Evolutionary conservation across 139 green algal genomes (phyloP), one percentile per base, ranked within the genome.

Genomic region (Chlorokybus atmophyticus): DNA sequence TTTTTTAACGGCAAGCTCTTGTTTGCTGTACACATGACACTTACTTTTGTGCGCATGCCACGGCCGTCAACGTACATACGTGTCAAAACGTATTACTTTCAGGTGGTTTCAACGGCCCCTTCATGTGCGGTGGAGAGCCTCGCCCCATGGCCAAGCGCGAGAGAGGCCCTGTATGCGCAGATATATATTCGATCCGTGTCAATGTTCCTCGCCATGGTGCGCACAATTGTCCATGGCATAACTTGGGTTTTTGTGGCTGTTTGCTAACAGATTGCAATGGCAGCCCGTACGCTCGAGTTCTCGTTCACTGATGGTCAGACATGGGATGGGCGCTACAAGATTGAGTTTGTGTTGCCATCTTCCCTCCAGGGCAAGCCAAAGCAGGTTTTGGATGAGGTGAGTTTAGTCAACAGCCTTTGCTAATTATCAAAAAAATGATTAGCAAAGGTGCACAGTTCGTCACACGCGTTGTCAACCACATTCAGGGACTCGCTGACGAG

Each of bases 321-420:
- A 23, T 74, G 66, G 66, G 66, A 76, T 24, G 66, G 59, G 0
- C 42, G 66, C 3, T 74, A 71, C 10, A 30, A 29, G 0, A 14
- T 71, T 5, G 48, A 60, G 30, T 54, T 74, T 50, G 50, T 61
- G 31, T 50, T 73, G 0, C 64, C 66, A 0, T 10, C 38, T 0
- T 29, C 62, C 31, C 67, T 27, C 21, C 30, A 29, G 8, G 60
- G 60, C 19, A 23, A 76, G 50, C 62, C 63, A 30, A 35, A 27
- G 24, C 48, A 35, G 21, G 75, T 73, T 52, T 73, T 73, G n/a
- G 70, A 73, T n/a, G 32, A 73, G 61, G 61, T 64, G 21, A 64
- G 57, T 32, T 4, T 2, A 17, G 14, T 44, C 38, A 14, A 44
- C 38, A 44, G 17, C 17, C 14, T 17, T 44, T 44, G 38, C n/a